Evolutionary conservation across 768 basidiomycete species (phyloP).

Genomic region (Astraeus odoratus): DNA sequence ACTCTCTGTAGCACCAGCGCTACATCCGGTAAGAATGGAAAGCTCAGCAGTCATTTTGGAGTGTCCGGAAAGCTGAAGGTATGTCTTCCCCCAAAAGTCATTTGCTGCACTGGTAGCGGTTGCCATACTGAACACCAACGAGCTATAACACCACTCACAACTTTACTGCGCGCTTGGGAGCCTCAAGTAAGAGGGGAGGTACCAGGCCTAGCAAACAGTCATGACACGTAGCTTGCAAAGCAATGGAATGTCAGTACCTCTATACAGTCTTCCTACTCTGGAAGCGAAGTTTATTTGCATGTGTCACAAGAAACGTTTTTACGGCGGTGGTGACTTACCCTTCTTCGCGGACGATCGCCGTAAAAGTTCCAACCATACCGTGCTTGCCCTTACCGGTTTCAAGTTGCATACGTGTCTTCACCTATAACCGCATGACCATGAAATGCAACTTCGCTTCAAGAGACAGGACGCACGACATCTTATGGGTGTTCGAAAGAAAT

Average conservation of each 20-base stretch:
- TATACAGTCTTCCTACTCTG: conserved; percentile 79
- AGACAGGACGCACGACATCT: conserved; percentile 73
- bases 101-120: conserved; percentile 57
- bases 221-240: background rate
- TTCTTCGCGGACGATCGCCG: conserved; percentile 79
- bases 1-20: conserved; percentile 93
- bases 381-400: conserved; percentile 71
- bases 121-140: no score
- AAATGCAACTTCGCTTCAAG: background rate
- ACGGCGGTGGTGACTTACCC: conserved; percentile 49
- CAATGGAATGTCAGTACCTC: conserved; percentile 44
- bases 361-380: conserved; percentile 80
- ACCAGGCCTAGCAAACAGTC: conserved; percentile 56
- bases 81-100: conserved; percentile 94
- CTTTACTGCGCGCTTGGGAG: conserved; percentile 97
- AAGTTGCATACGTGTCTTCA: conserved; percentile 99
- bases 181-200: conserved; percentile 93
- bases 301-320: no score
- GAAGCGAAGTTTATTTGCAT: no score
- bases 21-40: conserved; percentile 87
- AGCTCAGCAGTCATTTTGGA: conserved; percentile 82
- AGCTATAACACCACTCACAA: no score
- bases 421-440: conserved; percentile 36
- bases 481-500: conserved; percentile 5
- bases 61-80: conserved; percentile 53